Percentiles rank a stretch among this genome's conserved stretches.
Conservation (phyloP, 257 asterid species). For the Apocynum venetum region DNA sequence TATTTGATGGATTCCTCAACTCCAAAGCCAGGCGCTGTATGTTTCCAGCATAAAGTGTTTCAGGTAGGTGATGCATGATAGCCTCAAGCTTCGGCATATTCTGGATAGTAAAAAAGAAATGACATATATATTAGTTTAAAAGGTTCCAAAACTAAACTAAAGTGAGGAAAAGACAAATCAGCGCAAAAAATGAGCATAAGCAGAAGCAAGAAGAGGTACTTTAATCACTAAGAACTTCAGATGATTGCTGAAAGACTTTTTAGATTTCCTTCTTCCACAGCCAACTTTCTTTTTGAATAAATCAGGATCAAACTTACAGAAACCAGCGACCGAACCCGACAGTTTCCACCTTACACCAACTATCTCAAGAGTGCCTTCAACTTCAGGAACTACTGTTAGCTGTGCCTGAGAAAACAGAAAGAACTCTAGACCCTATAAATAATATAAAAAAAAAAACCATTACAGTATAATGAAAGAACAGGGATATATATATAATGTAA, state of each 20-base stretch:
- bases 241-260: conserved; percentile 43
- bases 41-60: conserved; percentile 75
- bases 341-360: conserved; percentile 98
- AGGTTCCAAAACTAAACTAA: not conserved
- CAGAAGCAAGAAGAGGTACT: conserved; percentile 35
- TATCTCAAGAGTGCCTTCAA: conserved; percentile 74
- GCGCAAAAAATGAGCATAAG: not conserved
- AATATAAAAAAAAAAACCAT: not conserved
- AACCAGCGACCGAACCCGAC: conserved; percentile 78
- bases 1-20: conserved; percentile 75
- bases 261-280: conserved; percentile 53
- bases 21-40: conserved; percentile 69
- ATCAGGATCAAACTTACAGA: conserved; percentile 65
- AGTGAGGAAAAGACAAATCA: not conserved
- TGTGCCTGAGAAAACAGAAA: conserved; percentile 60
- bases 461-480: not conserved
- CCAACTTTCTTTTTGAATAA: conserved; percentile 45
- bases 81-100: conserved; percentile 90
- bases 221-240: conserved; percentile 80
- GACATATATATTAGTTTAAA: conserved; percentile 17
- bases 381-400: conserved; percentile 69
- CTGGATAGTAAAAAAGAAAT: conserved; percentile 46
- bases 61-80: conserved; percentile 54
- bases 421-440: not conserved
- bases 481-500: not conserved